Base-by-base conservation (phyloP, 495 filamentous ascomycete species). In the Tuber brumale region DNA sequence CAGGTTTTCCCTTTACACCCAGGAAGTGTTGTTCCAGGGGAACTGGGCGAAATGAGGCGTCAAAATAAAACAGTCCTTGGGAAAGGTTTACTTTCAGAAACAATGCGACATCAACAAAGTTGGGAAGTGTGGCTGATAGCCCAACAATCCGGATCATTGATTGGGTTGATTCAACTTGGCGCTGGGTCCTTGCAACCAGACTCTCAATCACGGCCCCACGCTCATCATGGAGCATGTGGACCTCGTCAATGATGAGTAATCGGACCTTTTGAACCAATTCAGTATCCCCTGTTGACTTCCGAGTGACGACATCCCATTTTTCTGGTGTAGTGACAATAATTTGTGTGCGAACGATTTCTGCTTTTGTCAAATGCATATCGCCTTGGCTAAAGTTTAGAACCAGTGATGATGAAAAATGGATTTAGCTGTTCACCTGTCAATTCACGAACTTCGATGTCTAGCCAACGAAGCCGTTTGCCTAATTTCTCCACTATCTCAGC, bases 201-300 rank as follows among this genome's bases (percentile, higher is more conserved):
- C 94, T 97, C 82, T 99, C 95, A 71, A 99, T 88, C 18, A 99
- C 96, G 9, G 95, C 94, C 81, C 95, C 95, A 81, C 95, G 90
- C 82, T 97, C 95, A 83, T 99, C 95, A 81, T 99, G 95, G 79
- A 99, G 90, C 95, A 99, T 99, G 81, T 99, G 95, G 3, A 99
- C 95, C 85, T 99, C 95, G 84, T 99, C 95, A 81, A 99, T 97
- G 78, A 99, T 98, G 72, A 99, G 88, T 43, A 99, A 86, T 27
- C 95, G 89, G 18, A 99, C 95, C 81, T 99, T 99, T 81, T 98
- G 95, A 5, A 98, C 95, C 18, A 99, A 88, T 82, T 97, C 96
- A 9, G 96, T 98, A 82, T 99, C 95, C 4, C 95, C 95, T 1
- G 93, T 97, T 70, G 95, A 95, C 84, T 98, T 99, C 69, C 95